phyloP scores from a whole-genome alignment of 139 green algal species.

The Auxenochlorella pyrenoidosa region DNA sequence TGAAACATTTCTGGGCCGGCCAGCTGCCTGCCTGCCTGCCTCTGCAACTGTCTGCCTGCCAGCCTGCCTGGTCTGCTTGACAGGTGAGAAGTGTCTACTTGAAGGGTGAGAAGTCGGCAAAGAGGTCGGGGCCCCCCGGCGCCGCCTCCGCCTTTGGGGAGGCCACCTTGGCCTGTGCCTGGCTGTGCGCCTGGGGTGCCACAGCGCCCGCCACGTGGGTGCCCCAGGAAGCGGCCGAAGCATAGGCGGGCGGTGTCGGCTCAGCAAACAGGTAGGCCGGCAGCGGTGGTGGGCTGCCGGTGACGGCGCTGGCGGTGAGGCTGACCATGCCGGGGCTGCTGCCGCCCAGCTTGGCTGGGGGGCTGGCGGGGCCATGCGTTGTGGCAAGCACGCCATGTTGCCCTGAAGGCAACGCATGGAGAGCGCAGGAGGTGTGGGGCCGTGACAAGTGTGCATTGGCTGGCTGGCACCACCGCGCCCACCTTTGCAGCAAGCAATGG shows the following conservation, averaged over 20 bases:
- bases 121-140: not conserved
- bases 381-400: not conserved
- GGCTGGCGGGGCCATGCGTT: too few relatives aligned
- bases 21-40: not conserved
- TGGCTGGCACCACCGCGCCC: too few relatives aligned
- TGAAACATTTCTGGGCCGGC: too few relatives aligned
- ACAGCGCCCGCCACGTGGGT: not conserved
- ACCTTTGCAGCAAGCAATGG: too few relatives aligned
- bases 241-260: not conserved
- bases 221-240: not conserved
- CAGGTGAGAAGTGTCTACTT: not conserved
- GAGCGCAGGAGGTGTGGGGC: too few relatives aligned
- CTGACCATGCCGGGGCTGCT: not conserved
- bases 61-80: conserved; percentile 2
- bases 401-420: too few relatives aligned
- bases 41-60: not conserved
- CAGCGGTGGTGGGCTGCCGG: not conserved
- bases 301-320: not conserved
- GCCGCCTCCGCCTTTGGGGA: not conserved
- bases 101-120: conserved; percentile 8
- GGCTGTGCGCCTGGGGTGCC: not conserved
- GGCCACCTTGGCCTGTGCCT: not conserved
- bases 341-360: not conserved
- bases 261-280: not conserved
- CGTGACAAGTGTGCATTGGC: too few relatives aligned